A percentile compares a stretch with the other conserved stretches of the same genome.
phyloP scores from a whole-genome alignment of 164 flowering plant species.

The Pachysandra terminalis region DNA sequence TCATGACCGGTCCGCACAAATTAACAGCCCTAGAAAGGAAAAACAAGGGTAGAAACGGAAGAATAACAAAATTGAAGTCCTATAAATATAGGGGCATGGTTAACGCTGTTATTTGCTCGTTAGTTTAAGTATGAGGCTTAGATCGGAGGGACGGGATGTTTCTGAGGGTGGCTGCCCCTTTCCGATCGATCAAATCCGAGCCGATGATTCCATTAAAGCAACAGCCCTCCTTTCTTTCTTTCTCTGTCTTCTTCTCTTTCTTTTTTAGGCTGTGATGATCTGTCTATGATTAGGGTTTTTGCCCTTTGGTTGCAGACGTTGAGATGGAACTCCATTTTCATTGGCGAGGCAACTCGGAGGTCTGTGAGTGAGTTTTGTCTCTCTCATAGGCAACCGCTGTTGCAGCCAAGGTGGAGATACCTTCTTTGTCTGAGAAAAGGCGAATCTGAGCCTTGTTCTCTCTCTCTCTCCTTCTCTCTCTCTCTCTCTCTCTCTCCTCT shows the following conservation, averaged over 20 bases:
- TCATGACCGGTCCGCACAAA: too few relatives aligned
- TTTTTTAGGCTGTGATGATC: conserved; percentile 4
- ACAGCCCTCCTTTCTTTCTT: neutral
- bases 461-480: neutral
- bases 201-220: conserved; percentile 16
- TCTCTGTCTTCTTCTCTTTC: neutral
- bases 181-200: neutral
- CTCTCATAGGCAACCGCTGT: conserved; percentile 13
- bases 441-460: conserved; percentile 30
- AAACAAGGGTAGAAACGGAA: neutral
- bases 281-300: neutral
- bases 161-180: conserved; percentile 28
- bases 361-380: neutral
- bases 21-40: too few relatives aligned
- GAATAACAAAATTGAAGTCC: neutral
- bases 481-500: too few relatives aligned
- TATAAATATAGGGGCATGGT: neutral
- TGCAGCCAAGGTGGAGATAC: conserved; percentile 28
- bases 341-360: conserved; percentile 12
- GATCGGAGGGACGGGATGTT: conserved; percentile 9
- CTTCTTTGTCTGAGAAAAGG: conserved; percentile 9
- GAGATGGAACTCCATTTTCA: neutral
- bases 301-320: neutral
- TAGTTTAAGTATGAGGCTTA: conserved; percentile 43
- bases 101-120: conserved; percentile 9